These are phyloP conservation scores for Cicer cuneatum DNA, from an alignment of 306 rosid genomes.

Conservation along the genomic window DNA sequence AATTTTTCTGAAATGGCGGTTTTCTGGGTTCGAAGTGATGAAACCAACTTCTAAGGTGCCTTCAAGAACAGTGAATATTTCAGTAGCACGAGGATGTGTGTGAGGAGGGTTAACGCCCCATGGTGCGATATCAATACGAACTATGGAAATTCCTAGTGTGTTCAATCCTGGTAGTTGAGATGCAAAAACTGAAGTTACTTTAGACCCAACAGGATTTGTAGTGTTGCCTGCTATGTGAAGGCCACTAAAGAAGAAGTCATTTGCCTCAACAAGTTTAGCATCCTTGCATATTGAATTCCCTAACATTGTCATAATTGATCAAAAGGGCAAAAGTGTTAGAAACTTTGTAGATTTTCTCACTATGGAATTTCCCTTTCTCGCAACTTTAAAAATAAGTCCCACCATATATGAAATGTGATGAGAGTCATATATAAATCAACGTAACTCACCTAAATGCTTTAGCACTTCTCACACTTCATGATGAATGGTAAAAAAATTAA, in stretches of 20 bases:
- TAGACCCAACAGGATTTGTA: slow-evolving; percentile 41
- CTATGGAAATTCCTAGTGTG: slow-evolving; percentile 43
- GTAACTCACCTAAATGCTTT: not conserved
- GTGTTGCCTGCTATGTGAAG: slow-evolving; percentile 53
- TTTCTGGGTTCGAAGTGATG: slow-evolving; percentile 52
- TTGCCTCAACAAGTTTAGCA: slow-evolving; percentile 43
- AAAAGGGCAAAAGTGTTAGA: slow-evolving; percentile 2
- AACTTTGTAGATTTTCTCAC: not conserved
- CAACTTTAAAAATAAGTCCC: too few species aligned
- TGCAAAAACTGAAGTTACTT: slow-evolving; percentile 47
- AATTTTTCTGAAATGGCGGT: slow-evolving; percentile 39
- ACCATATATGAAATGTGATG: too few species aligned
- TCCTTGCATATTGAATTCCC: slow-evolving; percentile 52
- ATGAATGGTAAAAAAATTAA: too few species aligned
- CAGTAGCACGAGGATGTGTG: slow-evolving; percentile 52
- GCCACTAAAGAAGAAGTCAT: slow-evolving; percentile 46
- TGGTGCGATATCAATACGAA: slow-evolving; percentile 47
- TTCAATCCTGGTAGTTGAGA: slow-evolving; percentile 49
- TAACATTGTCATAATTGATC: slow-evolving; percentile 33
- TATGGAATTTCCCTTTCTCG: too few species aligned
- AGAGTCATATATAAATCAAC: too few species aligned
- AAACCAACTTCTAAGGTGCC: slow-evolving; percentile 53
- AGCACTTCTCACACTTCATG: not conserved
- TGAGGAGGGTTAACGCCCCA: slow-evolving; percentile 57
- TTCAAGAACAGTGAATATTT: slow-evolving; percentile 44